A percentile compares a stretch with the other conserved stretches of the same genome.
These are phyloP conservation scores for Pyropia yezoensis DNA, from an alignment of 23 red algal genomes.

Conservation along the genomic window DNA sequence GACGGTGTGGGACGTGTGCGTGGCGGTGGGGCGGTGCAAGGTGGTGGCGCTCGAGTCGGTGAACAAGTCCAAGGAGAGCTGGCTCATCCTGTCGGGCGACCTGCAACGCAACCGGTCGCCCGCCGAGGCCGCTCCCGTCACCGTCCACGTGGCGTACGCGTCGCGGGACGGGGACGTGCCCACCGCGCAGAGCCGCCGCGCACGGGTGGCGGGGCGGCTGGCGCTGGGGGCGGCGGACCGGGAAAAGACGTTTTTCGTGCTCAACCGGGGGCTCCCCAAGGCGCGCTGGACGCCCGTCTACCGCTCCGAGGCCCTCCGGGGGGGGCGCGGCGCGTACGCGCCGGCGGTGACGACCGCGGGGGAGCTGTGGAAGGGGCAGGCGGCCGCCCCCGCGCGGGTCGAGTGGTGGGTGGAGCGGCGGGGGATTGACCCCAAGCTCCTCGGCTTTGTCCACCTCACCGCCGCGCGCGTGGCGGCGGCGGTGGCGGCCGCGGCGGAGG, in stretches of 20 bases:
- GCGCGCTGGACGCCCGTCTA: conserved; percentile 68
- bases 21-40: conserved; percentile 50
- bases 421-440: conserved; percentile 57
- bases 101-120: background rate
- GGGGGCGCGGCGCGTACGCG: conserved; percentile 41
- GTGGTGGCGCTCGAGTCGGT: conserved; percentile 57
- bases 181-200: no score
- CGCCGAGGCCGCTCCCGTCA: conserved; percentile 3
- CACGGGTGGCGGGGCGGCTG: no score
- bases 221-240: background rate
- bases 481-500: conserved; percentile 20
- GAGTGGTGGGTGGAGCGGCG: conserved; percentile 54
- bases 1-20: conserved; percentile 56
- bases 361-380: conserved; percentile 31
- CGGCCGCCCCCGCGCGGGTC: conserved; percentile 27
- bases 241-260: conserved; percentile 41
- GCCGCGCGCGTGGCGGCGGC: conserved; percentile 26
- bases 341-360: conserved; percentile 24
- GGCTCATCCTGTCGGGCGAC: conserved; percentile 52
- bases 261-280: conserved; percentile 55
- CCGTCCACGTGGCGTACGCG: no score
- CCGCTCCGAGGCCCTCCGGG: conserved; percentile 34
- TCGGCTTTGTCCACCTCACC: conserved; percentile 49
- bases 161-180: no score
- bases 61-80: conserved; percentile 55